Evolutionary conservation across 2,329 filamentous ascomycete genomes (phyloP).

Genomic region (Colletotrichum viniferum): DNA sequence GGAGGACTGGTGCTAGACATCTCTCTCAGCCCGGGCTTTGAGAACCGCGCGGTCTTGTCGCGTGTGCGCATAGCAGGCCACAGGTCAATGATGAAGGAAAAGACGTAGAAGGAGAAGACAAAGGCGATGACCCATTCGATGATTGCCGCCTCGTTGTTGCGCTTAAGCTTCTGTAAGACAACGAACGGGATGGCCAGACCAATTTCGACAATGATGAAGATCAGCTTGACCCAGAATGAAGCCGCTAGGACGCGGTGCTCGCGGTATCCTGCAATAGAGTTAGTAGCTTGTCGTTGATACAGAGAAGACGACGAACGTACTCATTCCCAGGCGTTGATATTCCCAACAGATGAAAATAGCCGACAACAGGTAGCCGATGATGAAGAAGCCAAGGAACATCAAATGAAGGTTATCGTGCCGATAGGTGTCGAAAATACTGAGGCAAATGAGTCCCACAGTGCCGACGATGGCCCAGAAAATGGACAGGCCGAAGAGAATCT

Average conservation of each 20-base stretch:
- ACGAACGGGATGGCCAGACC: constrained; percentile 76
- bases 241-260: constrained; percentile 73
- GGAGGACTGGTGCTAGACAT: not conserved
- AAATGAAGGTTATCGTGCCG: constrained; percentile 71
- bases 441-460: constrained; percentile 78
- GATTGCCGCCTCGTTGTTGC: constrained; percentile 72
- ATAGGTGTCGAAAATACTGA: constrained; percentile 86
- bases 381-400: constrained; percentile 81
- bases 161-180: constrained; percentile 45
- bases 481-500: constrained; percentile 62
- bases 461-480: constrained; percentile 76
- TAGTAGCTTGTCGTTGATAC: not conserved
- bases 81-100: constrained; percentile 88
- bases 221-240: constrained; percentile 88
- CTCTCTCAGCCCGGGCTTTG: constrained; percentile 15
- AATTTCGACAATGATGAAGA: constrained; percentile 83
- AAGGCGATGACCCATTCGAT: constrained; percentile 82
- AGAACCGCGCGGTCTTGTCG: constrained; percentile 26
- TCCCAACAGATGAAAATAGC: constrained; percentile 91
- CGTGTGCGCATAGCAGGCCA: constrained; percentile 75
- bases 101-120: constrained; percentile 85
- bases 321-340: constrained; percentile 83
- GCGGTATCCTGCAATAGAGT: constrained; percentile 63
- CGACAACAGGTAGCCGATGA: constrained; percentile 82
- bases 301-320: constrained; percentile 40